Evolutionary conservation across 306 rosid genomes (phyloP).

Genomic region (Medicago lupulina): DNA sequence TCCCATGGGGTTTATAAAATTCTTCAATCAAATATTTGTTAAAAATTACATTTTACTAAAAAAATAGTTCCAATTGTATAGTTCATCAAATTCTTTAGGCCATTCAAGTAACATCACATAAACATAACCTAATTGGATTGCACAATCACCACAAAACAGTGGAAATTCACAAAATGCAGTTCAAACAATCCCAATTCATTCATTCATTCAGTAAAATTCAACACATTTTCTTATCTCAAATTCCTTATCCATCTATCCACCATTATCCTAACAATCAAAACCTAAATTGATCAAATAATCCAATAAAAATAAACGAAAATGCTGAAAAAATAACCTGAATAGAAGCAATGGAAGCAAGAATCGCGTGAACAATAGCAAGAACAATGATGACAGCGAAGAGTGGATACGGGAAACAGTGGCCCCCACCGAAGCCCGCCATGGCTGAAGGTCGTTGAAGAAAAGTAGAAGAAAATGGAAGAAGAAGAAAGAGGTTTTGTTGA

Average conservation of each 20-base stretch:
- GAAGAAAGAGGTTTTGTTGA: conserved; percentile 16
- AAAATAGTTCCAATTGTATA: neutral
- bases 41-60: neutral
- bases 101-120: conserved; percentile 17
- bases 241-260: neutral
- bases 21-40: neutral
- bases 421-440: conserved; percentile 63
- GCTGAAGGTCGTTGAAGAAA: conserved; percentile 5
- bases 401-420: conserved; percentile 64
- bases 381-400: conserved; percentile 62
- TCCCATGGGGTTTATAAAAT: conserved; percentile 1
- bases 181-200: conserved; percentile 3
- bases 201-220: conserved; percentile 3
- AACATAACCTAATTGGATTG: conserved; percentile 26
- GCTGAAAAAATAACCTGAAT: conserved; percentile 68
- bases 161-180: conserved; percentile 23
- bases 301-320: neutral
- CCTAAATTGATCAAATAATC: conserved; percentile 13
- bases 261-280: conserved; percentile 30
- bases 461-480: conserved; percentile 24
- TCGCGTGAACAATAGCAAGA: conserved; percentile 71
- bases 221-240: conserved; percentile 7
- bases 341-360: conserved; percentile 67
- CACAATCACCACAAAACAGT: conserved; percentile 8
- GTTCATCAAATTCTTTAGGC: neutral